Conservation (phyloP, 331 rosid species). For the Prunus yedoensis region DNA sequence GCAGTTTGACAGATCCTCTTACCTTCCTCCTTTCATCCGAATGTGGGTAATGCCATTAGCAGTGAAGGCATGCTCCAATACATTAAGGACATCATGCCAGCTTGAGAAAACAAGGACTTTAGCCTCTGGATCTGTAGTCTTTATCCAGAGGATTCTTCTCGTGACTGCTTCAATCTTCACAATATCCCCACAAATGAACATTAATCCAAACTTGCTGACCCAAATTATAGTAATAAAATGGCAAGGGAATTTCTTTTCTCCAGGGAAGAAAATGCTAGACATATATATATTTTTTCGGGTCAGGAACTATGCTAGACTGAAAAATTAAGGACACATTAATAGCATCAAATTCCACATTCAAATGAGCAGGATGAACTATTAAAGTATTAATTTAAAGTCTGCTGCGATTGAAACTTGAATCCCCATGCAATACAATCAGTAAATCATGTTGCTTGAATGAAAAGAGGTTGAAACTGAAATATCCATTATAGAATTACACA, state of each 20-base stretch:
- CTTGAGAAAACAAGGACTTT: constrained; percentile 93
- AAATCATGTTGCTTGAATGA: no score
- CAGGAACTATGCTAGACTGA: neutral
- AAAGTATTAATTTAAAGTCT: no score
- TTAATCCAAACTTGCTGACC: neutral
- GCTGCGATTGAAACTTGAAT: no score
- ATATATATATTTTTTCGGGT: neutral
- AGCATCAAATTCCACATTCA: no score
- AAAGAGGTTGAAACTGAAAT: no score
- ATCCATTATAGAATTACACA: no score
- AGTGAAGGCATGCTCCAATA: constrained; percentile 80
- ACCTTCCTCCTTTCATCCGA: constrained; percentile 99
- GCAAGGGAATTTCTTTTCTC: neutral
- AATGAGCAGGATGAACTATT: no score
- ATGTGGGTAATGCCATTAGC: constrained; percentile 59
- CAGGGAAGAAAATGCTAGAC: no score
- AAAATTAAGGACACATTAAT: no score
- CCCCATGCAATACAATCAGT: no score
- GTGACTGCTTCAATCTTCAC: constrained; percentile 88
- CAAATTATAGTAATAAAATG: neutral
- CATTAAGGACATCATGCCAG: constrained; percentile 97
- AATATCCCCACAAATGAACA: constrained; percentile 24
- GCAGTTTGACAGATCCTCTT: constrained; percentile 11
- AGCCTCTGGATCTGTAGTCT: constrained; percentile 65
- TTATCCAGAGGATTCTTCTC: constrained; percentile 84